phyloP scores from a whole-genome alignment of 495 filamentous ascomycete genomes.

The Lasiosphaeria ovina region DNA sequence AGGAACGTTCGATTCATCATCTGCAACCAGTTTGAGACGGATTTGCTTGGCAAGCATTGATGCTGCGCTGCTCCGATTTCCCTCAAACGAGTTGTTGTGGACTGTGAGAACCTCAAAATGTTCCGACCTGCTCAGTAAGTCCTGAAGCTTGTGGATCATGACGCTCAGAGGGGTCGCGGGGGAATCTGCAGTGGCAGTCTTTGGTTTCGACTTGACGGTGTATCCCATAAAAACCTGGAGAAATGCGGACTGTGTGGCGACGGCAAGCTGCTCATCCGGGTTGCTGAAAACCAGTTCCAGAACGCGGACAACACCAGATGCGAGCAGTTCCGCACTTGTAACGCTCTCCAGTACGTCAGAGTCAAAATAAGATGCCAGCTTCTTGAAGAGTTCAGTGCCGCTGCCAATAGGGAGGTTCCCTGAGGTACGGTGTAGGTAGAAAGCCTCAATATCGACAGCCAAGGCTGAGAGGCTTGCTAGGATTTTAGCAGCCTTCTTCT shows the following conservation, averaged over 20 bases:
- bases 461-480: slow-evolving; percentile 69
- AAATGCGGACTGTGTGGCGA: slow-evolving; percentile 74
- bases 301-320: slow-evolving; percentile 81
- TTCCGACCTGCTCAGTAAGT: slow-evolving; percentile 91
- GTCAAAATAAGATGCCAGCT: slow-evolving; percentile 83
- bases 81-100: slow-evolving; percentile 88
- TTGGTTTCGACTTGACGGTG: slow-evolving; percentile 58
- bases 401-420: slow-evolving; percentile 43
- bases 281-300: slow-evolving; percentile 80
- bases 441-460: slow-evolving; percentile 65
- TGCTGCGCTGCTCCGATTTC: slow-evolving; percentile 84
- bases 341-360: slow-evolving; percentile 85
- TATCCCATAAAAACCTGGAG: slow-evolving; percentile 91
- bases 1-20: slow-evolving; percentile 87
- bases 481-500: slow-evolving; percentile 73
- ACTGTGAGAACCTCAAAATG: slow-evolving; percentile 98
- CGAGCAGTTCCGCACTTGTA: slow-evolving; percentile 93
- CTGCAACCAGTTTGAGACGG: slow-evolving; percentile 81
- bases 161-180: slow-evolving; percentile 85
- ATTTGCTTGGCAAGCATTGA: slow-evolving; percentile 98
- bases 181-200: slow-evolving; percentile 59
- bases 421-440: slow-evolving; percentile 58
- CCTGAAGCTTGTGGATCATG: slow-evolving; percentile 90
- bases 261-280: slow-evolving; percentile 52
- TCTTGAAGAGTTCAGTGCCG: slow-evolving; percentile 66